Conservation (phyloP, 805 yeast genomes). For the Candida cerambycidarum region DNA sequence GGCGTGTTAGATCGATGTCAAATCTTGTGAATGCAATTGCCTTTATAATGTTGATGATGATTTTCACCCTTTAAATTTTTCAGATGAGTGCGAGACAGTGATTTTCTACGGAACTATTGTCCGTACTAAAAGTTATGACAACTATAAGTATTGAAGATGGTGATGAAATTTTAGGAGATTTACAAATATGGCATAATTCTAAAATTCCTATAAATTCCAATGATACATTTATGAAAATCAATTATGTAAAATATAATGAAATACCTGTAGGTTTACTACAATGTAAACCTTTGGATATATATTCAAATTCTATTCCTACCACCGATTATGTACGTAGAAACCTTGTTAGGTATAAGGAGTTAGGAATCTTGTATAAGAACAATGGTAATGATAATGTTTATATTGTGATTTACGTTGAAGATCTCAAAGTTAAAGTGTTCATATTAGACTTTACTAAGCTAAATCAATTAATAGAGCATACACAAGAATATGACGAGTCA, state of each 20-base stretch:
- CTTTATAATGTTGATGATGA: neutral
- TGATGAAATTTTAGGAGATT: conserved; percentile 15
- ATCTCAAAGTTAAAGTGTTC: conserved; percentile 9
- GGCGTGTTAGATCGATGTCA: too few relatives aligned
- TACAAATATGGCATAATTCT: conserved; percentile 23
- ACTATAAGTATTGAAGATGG: conserved; percentile 10
- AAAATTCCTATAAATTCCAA: conserved; percentile 5
- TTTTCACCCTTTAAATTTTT: conserved; percentile 5
- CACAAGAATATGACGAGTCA: neutral
- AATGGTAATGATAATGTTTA: conserved; percentile 12
- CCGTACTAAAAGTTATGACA: conserved; percentile 5
- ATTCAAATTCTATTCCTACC: conserved; percentile 19
- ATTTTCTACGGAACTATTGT: neutral
- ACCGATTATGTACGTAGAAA: conserved; percentile 20
- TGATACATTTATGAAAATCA: conserved; percentile 8
- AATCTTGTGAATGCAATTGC: neutral
- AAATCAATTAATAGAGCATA: neutral
- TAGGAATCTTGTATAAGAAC: conserved; percentile 22
- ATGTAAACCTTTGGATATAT: conserved; percentile 21
- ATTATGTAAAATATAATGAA: conserved; percentile 17
- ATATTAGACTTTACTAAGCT: conserved; percentile 12
- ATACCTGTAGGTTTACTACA: conserved; percentile 27
- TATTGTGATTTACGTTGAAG: conserved; percentile 11
- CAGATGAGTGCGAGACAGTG: conserved; percentile 4
- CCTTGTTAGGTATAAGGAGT: conserved; percentile 12